These are phyloP conservation scores for Termitomyces titanicus DNA, from an alignment of 768 basidiomycete species.

Conservation along the genomic window DNA sequence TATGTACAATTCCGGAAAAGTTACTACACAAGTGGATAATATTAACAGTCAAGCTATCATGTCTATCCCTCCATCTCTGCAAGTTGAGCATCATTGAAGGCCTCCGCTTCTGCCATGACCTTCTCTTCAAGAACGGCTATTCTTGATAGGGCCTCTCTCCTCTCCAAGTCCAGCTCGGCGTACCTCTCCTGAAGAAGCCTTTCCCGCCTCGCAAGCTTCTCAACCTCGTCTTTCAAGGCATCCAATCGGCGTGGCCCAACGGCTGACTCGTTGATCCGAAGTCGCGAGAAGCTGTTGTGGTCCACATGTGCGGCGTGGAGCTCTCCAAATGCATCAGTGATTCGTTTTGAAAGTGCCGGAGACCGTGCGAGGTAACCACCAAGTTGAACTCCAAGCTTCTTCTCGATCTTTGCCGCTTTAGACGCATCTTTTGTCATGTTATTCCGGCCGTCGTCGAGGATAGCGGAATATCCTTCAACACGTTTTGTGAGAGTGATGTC, in stretches of 20 bases:
- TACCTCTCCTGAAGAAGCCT: slow-evolving; percentile 76
- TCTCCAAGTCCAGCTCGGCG: slow-evolving; percentile 75
- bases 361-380: slow-evolving; percentile 90
- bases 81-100: slow-evolving; percentile 71
- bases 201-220: slow-evolving; percentile 74
- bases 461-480: slow-evolving; percentile 55
- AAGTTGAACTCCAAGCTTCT: slow-evolving; percentile 81
- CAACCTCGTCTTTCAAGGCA: slow-evolving; percentile 85
- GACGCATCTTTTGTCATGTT: slow-evolving; percentile 77
- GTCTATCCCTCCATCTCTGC: slow-evolving; percentile 52
- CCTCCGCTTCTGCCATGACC: slow-evolving; percentile 83
- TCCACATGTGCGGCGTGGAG: slow-evolving; percentile 66
- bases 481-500: slow-evolving; percentile 57
- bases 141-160: slow-evolving; percentile 53
- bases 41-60: slow-evolving; percentile 15
- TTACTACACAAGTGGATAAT: slow-evolving; percentile 14
- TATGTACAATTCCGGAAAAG: slow-evolving; percentile 13
- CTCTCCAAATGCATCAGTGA: slow-evolving; percentile 67
- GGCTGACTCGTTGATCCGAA: slow-evolving; percentile 69
- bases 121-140: slow-evolving; percentile 75
- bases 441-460: slow-evolving; percentile 62
- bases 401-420: slow-evolving; percentile 83
- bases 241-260: slow-evolving; percentile 77
- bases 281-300: slow-evolving; percentile 71
- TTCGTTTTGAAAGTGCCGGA: slow-evolving; percentile 56